Conservation (phyloP, 306 rosid genomes). For the Cicer chorassanicum region DNA sequence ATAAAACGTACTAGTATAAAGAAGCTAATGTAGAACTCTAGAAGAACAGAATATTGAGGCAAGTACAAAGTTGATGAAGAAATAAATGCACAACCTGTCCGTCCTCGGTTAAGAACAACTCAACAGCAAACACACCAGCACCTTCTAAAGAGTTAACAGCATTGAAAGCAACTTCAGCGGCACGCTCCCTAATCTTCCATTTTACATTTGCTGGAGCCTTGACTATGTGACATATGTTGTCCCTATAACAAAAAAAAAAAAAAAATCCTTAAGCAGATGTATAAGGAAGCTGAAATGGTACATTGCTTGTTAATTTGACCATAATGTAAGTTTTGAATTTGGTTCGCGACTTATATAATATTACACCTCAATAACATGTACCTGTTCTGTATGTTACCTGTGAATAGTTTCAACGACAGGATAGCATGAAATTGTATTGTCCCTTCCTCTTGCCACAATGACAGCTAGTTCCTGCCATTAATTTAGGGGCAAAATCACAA, state of each 20-base stretch:
- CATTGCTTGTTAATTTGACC: constrained; percentile 17
- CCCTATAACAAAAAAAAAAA: constrained; percentile 57
- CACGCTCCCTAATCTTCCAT: constrained; percentile 67
- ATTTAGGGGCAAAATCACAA: constrained; percentile 19
- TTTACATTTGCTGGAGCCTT: constrained; percentile 82
- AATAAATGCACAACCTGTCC: constrained; percentile 65
- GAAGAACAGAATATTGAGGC: constrained; percentile 3
- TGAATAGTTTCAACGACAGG: constrained; percentile 96
- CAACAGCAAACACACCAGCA: constrained; percentile 97
- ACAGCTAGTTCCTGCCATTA: constrained; percentile 81
- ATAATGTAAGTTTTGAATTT: constrained; percentile 14
- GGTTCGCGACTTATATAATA: constrained; percentile 19
- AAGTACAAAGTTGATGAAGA: constrained; percentile 32
- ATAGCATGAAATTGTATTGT: constrained; percentile 72
- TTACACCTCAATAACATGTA: constrained; percentile 18
- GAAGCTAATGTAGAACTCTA: constrained; percentile 13
- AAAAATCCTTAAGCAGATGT: constrained; percentile 38
- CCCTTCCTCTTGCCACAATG: constrained; percentile 88
- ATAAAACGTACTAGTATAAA: constrained; percentile 29
- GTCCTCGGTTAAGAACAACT: constrained; percentile 77
- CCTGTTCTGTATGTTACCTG: constrained; percentile 62
- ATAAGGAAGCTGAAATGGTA: constrained; percentile 38
- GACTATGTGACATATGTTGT: constrained; percentile 87
- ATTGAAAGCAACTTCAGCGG: constrained; percentile 77
- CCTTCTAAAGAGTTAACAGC: constrained; percentile 91